Conservation (phyloP, 2,329 filamentous ascomycete species). For the Penicillium sclerotiorum region DNA sequence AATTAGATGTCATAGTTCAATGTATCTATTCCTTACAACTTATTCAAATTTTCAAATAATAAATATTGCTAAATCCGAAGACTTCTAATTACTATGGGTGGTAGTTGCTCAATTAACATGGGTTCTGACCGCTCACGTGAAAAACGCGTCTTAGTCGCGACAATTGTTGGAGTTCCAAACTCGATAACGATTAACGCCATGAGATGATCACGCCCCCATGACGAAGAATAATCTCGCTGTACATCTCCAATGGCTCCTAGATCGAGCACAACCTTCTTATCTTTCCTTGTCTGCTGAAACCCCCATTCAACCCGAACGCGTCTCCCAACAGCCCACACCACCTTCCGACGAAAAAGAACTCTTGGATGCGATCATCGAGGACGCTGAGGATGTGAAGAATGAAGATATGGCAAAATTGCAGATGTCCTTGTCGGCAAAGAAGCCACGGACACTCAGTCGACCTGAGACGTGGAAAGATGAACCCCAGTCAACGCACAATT, state of each 20-base stretch:
- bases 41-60: not conserved
- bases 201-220: slow-evolving; percentile 44
- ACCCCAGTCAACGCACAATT: slow-evolving; percentile 18
- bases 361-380: slow-evolving; percentile 25
- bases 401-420: slow-evolving; percentile 49
- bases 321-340: slow-evolving; percentile 18
- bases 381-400: slow-evolving; percentile 30
- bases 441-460: slow-evolving; percentile 44
- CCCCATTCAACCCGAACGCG: slow-evolving; percentile 27
- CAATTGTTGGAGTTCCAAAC: not conserved
- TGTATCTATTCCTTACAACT: too few relatives aligned
- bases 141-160: slow-evolving; percentile 25
- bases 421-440: slow-evolving; percentile 42
- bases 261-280: slow-evolving; percentile 40
- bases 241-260: slow-evolving; percentile 52
- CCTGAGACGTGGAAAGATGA: slow-evolving; percentile 22
- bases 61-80: too few relatives aligned
- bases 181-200: slow-evolving; percentile 26
- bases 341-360: slow-evolving; percentile 21
- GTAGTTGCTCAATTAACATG: not conserved
- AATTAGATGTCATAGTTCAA: not conserved
- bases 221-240: slow-evolving; percentile 51
- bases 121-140: slow-evolving; percentile 29
- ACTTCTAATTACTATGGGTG: not conserved
- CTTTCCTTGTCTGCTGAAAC: slow-evolving; percentile 29